Base-by-base conservation (phyloP, 768 basidiomycete species). In the Mycena indigotica region DNA sequence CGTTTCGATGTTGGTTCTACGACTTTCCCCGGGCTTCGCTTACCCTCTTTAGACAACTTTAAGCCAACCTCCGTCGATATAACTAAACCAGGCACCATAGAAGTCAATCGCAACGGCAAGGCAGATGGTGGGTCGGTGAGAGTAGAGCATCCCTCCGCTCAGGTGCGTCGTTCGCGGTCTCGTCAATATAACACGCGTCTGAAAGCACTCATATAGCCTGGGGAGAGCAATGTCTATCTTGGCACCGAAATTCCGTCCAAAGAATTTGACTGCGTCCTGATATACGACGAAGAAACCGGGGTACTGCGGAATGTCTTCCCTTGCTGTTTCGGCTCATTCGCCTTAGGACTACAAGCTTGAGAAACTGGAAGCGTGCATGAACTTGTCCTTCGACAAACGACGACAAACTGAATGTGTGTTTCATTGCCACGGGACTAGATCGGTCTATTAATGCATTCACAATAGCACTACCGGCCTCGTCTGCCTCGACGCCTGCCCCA, bases 201-300 rank as follows among this genome's bases (percentile, higher is more conserved):
- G 35, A 38, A 52, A 57, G 16, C 40, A 29, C 21, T 46, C 29
- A 19, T 51, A 16, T 53, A 86, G 85, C 67, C 74, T 2, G 79
- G 77, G 17, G 84, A 88, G 56, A 78, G 68, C 13, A 78, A 84
- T 64, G 64, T 81, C 32, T 91, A 85, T 65, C 73, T 71, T 35
- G 90, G 89, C 3, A 64, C 66, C 6, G 88, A 89, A 65, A 74
- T 74, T 16, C 70, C 80, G 1, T 80, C 86, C 5, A 88, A 84
- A 67, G 88, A 91, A 45, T 78, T 79, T 63, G 88, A 91, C 50
- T 93, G 91, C 61, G 83, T 92, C 5, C 76, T 93, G 38, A 87
- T 93, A 44, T 93, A 86, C 65, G 90, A 93, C 67, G 88, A 89
- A 66, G 87, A 84, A 53, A 76, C 81, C 48, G 84, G 84, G 62